Conservation (phyloP, 2,329 filamentous ascomycete genomes). For the Diaporthe sp. region DNA sequence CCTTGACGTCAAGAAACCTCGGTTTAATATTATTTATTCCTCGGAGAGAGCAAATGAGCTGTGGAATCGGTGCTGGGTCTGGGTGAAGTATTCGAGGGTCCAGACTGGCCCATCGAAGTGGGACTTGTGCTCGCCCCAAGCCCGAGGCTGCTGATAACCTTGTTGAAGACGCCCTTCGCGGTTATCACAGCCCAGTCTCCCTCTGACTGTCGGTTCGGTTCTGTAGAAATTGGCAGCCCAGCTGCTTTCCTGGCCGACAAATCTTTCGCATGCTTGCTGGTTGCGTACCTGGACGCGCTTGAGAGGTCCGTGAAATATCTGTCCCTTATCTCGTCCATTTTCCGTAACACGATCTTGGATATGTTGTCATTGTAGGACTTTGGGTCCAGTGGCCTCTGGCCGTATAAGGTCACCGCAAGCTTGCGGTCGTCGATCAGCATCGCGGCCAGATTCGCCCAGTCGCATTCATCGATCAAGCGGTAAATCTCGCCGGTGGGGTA, state of each 20-base stretch:
- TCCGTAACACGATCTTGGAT: background rate
- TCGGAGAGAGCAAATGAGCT: too few species aligned
- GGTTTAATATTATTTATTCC: too few species aligned
- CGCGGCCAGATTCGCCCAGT: background rate
- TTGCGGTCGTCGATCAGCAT: constrained; percentile 2
- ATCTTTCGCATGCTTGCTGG: constrained; percentile 3
- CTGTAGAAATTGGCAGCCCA: background rate
- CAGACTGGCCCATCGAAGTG: background rate
- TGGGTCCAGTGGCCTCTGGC: background rate
- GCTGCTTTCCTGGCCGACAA: constrained; percentile 1
- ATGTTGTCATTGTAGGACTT: background rate
- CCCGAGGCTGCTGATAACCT: background rate
- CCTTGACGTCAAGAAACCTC: too few species aligned
- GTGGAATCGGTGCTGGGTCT: background rate
- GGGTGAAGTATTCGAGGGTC: background rate
- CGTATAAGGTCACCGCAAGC: background rate
- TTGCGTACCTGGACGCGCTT: background rate
- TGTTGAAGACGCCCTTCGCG: background rate
- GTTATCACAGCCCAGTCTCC: background rate
- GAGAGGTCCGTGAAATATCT: background rate
- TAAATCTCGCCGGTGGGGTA: background rate
- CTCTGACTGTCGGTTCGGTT: background rate
- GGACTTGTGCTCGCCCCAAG: background rate
- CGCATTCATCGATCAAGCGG: background rate
- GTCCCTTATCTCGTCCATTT: background rate